These are phyloP conservation scores for Yarrowia osloensis DNA, from an alignment of 805 yeast species.

Conservation along the genomic window DNA sequence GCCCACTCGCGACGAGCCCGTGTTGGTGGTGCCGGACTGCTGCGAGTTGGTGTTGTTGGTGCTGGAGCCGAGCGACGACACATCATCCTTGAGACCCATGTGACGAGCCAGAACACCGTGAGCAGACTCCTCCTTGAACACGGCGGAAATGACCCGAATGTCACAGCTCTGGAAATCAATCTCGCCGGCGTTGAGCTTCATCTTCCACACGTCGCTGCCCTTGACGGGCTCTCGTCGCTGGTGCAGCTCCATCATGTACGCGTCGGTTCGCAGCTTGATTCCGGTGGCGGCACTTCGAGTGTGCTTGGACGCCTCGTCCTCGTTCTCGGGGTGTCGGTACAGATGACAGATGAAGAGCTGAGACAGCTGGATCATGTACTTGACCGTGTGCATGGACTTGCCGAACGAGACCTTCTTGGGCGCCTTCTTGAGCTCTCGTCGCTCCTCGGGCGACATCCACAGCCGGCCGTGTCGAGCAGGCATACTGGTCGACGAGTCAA, in stretches of 20 bases:
- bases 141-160: constrained; percentile 63
- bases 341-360: constrained; percentile 77
- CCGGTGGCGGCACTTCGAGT: constrained; percentile 59
- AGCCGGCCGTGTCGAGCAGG: constrained; percentile 77
- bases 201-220: constrained; percentile 47
- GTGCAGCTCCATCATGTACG: constrained; percentile 65
- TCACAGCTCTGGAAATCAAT: constrained; percentile 70
- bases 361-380: constrained; percentile 70
- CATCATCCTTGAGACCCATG: constrained; percentile 31
- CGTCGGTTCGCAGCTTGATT: constrained; percentile 59
- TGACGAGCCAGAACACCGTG: constrained; percentile 46
- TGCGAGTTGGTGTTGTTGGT: constrained; percentile 34
- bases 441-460: constrained; percentile 51
- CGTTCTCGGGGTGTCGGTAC: constrained; percentile 54
- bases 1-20: constrained; percentile 33
- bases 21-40: constrained; percentile 30
- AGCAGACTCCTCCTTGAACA: constrained; percentile 58
- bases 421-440: constrained; percentile 32
- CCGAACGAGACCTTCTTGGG: constrained; percentile 59
- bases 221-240: constrained; percentile 51
- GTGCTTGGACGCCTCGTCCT: constrained; percentile 45
- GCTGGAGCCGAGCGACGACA: constrained; percentile 33
- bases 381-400: constrained; percentile 70
- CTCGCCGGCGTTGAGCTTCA: constrained; percentile 67
- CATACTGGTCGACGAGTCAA: constrained; percentile 73